phyloP scores from a whole-genome alignment of 2,329 filamentous ascomycete genomes.

The Tolypocladium tropicale region DNA sequence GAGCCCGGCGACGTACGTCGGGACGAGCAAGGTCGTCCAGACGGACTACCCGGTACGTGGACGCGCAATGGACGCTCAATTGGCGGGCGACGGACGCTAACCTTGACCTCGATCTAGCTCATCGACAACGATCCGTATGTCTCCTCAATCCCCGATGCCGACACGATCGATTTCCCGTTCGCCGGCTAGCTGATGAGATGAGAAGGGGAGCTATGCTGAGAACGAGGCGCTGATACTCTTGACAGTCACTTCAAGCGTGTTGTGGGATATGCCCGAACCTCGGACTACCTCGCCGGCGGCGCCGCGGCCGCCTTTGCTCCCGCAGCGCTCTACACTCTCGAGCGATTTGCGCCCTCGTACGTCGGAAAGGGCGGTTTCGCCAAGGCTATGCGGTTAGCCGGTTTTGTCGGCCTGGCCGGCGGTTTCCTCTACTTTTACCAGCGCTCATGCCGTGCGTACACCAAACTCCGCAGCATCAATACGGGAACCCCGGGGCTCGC shows the following conservation, averaged over 20 bases:
- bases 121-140: slow-evolving; percentile 97
- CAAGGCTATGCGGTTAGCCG: slow-evolving; percentile 69
- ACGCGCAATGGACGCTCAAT: slow-evolving; percentile 11
- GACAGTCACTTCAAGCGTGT: slow-evolving; percentile 83
- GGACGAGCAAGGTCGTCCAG: slow-evolving; percentile 60
- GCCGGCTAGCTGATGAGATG: background rate
- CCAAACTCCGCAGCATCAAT: background rate
- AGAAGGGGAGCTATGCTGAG: background rate
- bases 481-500: background rate
- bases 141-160: background rate
- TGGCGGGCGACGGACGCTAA: slow-evolving; percentile 11
- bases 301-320: slow-evolving; percentile 64
- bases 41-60: slow-evolving; percentile 77
- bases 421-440: slow-evolving; percentile 83
- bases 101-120: slow-evolving; percentile 50
- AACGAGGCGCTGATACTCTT: slow-evolving; percentile 17
- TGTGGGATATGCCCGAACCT: slow-evolving; percentile 71
- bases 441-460: slow-evolving; percentile 63
- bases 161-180: background rate
- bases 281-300: slow-evolving; percentile 68
- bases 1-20: slow-evolving; percentile 22
- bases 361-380: slow-evolving; percentile 76
- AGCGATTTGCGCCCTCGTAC: slow-evolving; percentile 75
- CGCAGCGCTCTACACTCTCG: slow-evolving; percentile 64
- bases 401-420: slow-evolving; percentile 61